Evolutionary conservation across 2,329 filamentous ascomycete species (phyloP), one percentile per base, ranked within the genome.

Genomic region (Paecilomyces niveus): DNA sequence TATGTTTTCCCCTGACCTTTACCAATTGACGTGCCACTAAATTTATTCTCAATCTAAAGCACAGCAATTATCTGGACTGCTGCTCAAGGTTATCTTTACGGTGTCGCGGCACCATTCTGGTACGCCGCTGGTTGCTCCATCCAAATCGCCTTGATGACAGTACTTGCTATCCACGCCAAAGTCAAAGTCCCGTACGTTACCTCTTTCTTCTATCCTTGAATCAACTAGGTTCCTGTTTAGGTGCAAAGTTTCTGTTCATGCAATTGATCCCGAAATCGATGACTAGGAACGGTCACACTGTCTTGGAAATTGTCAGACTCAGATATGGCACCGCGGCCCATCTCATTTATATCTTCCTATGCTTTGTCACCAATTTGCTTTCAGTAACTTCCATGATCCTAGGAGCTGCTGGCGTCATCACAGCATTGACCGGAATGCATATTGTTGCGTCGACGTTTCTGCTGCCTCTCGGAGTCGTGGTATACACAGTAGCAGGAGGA

Each of bases 91-190:
- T 59, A 59, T 8, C 45, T 57, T 2, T 59, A 59, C 29, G 58
- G 55, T 24, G 54, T 57, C 13, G 45, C 58, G 15, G 55, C 55
- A 21, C 39, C 52, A 24, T 57, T 59, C 29, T 59, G 58, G 58
- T 59, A 57, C 26, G 58, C 54, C 3, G 58, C 58, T 50, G 54
- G 54, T 22, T 35, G 32, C n/a, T 57, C 54, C 18, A 59, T 57
- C 26, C 54, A 57, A 54, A 57, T 59, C 18, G 54, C 57, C 11
- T 49, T 59, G 50, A 60, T 58, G 58, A 55, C 56, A 4, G 56
- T 55, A 4, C 53, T 60, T 13, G 56, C 56, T 26, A 60, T 60
- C 54, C 56, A 60, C 29, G 58, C 58, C 10, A 60, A 60, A 55
- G 45, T 58, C 9, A 58, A 58, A 32, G 54, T 58, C 4, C 58